Base-by-base conservation (phyloP, 2,329 filamentous ascomycete genomes). In the Penicillium hordei region DNA sequence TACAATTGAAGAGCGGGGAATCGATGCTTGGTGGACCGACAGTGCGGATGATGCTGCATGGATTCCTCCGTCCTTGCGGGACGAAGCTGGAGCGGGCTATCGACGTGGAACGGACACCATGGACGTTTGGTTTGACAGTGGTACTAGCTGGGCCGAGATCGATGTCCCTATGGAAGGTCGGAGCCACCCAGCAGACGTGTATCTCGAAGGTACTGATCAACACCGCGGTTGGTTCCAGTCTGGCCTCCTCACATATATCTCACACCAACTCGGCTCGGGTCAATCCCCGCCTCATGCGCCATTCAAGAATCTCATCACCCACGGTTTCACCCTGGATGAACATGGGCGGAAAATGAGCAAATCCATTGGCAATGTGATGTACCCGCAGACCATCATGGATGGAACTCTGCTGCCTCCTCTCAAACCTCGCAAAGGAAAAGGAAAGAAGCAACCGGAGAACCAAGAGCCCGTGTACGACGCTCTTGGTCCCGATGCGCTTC, bases 61-160 rank as follows among this genome's bases (percentile, higher is more conserved):
- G 93, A 81, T 95, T 33, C 86, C 87, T 2, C 75, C 84, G 6
- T 82, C 84, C 10, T 78, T 96, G 1, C 76, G 78, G 43, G 72
- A 74, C 33, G 77, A 81, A 15, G 53, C 69, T 9, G 68, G 72
- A 31, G 49, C 65, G 5, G 73, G 77, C 5, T 94, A 89, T 70
- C 80, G 83, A 48, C 88, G 94, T 61, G 93, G 93, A 15, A 90
- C 82, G 43, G 94, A 99, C 69, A 99, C 94, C 0, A 99, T 99
- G 94, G 94, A 99, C 73, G 94, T 99, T 10, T 99, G 94, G 94
- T 99, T 99, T 67, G 94, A 99, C 73, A 97, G 94, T 64, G 94
- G 94, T 6, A 96, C 90, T 49, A 96, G 91, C 69, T 99, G 94
- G 94, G 89, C 83, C 2, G 77, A 78, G 36, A 76, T 84, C 36